Evolutionary conservation across 352 stramenopile genomes (phyloP).

Genomic region (Phytopythium ostracodes): DNA sequence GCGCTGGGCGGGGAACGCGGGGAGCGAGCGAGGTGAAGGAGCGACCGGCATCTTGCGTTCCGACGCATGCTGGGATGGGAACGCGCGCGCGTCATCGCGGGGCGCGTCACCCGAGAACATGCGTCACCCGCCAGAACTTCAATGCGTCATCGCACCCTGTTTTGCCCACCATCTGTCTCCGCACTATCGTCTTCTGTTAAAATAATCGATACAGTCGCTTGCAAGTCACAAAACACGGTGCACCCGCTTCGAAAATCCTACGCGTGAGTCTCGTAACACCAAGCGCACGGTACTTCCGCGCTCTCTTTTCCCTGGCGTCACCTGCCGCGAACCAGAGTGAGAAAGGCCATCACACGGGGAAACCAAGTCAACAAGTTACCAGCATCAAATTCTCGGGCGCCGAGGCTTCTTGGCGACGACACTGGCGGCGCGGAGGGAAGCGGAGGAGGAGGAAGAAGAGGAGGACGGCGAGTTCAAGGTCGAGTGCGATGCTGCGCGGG

Average conservation of each 20-base stretch:
- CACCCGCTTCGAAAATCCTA: not conserved
- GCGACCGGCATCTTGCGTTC: not conserved
- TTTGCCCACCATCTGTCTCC: not conserved
- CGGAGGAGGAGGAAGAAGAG: not conserved
- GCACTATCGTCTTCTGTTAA: not conserved
- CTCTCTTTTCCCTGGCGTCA: not conserved
- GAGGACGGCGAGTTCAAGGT: not conserved
- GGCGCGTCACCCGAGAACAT: not conserved
- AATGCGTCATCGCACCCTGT: not conserved
- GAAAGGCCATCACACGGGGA: not conserved
- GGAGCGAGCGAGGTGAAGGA: too few relatives aligned
- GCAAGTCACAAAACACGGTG: not conserved
- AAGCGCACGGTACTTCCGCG: not conserved
- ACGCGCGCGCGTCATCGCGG: not conserved
- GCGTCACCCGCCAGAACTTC: slow-evolving; percentile 3
- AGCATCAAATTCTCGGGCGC: too few relatives aligned
- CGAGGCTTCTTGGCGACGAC: not conserved
- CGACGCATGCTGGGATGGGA: not conserved
- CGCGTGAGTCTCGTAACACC: not conserved
- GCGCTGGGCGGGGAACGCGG: too few relatives aligned
- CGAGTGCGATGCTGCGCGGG: slow-evolving; percentile 1
- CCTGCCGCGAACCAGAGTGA: not conserved
- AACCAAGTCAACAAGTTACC: too few relatives aligned
- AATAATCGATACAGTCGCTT: not conserved
- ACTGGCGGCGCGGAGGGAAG: not conserved